These are phyloP conservation scores for Xerocomellus chrysenteron DNA, from an alignment of 768 basidiomycete species.

Conservation along the genomic window DNA sequence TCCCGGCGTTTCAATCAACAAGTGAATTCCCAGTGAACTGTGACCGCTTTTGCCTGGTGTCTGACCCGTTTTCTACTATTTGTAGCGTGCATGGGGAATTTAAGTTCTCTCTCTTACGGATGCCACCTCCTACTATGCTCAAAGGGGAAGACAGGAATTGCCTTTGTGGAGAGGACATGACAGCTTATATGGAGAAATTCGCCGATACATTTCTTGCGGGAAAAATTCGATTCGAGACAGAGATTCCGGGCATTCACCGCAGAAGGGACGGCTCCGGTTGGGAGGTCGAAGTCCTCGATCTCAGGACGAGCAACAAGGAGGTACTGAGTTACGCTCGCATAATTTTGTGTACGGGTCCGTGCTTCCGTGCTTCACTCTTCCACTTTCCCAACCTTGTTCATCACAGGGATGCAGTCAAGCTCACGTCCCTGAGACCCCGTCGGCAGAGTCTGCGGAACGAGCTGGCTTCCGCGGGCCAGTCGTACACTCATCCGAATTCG, in stretches of 20 bases:
- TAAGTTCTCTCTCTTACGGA: slow-evolving; percentile 52
- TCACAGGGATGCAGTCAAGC: slow-evolving; percentile 52
- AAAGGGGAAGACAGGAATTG: slow-evolving; percentile 39
- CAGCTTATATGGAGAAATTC: slow-evolving; percentile 55
- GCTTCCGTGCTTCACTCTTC: background rate
- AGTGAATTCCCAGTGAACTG: slow-evolving; percentile 38
- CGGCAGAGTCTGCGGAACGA: slow-evolving; percentile 36
- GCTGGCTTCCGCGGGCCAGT: slow-evolving; percentile 46
- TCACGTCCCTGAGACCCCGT: slow-evolving; percentile 42
- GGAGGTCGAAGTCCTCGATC: slow-evolving; percentile 41
- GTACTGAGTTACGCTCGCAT: slow-evolving; percentile 46
- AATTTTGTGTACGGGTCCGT: slow-evolving; percentile 60
- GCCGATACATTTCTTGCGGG: slow-evolving; percentile 45
- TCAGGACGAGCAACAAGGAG: slow-evolving; percentile 21
- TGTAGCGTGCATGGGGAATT: slow-evolving; percentile 64
- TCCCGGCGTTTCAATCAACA: slow-evolving; percentile 57
- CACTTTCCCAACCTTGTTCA: background rate
- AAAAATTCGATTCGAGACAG: slow-evolving; percentile 45
- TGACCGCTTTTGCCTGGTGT: no score
- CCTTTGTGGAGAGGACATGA: slow-evolving; percentile 53
- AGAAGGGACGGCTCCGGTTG: slow-evolving; percentile 35
- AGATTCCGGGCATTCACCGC: slow-evolving; percentile 48
- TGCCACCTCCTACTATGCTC: slow-evolving; percentile 43
- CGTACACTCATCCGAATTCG: slow-evolving; percentile 53
- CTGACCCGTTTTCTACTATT: background rate